Base-by-base conservation (phyloP, 805 yeast species). In the Starmerella stigmatis region DNA sequence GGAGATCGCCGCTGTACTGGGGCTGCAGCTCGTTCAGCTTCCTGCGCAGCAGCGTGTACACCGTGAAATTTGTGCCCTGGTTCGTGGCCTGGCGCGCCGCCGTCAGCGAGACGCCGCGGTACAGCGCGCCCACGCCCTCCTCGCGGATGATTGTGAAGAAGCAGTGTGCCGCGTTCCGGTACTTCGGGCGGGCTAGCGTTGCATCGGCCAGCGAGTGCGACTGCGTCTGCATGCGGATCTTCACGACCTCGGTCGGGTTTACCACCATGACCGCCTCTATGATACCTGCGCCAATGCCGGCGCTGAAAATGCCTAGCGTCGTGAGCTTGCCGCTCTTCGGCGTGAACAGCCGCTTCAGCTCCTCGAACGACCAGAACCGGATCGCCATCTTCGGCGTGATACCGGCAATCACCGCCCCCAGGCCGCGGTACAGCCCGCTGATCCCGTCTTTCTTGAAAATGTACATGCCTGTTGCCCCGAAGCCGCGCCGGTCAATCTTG, bases 301-400 rank as follows among this genome's bases (percentile, higher is more conserved):
- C 88, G 42, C 83, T 54, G 61, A 89, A 89, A 10, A 88, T 84
- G 57, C 77, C 74, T 39, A 76, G 74, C 5, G 96, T 82, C 33
- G 82, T 62, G 45, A 86, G 78, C 21, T 86, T 81, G 44, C 83
- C 76, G 42, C 71, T 71, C 41, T 65, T 63, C 48, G 77, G 75
- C 29, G 75, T 74, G 52, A 89, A 71, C 47, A 76, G 63, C 11
- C 78, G 71, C 66, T 94, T 79, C 70, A 81, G 85, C 59, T 78
- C 80, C 67, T 89, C 97, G 63, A 86, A 89, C 3, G 96, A 83
- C 33, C 95, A 81, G 70, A 89, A 89, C 61, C 98, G 75, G 54
- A 89, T 84, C 28, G 96, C 97, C 98, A 89, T 89, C 64, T 89
- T 89, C 47, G 98, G 98, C 43, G 89, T 94, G 59, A 89, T 89